Evolutionary conservation across 139 green algal genomes (phyloP).

Genomic region (Ettlia oleoabundans): DNA sequence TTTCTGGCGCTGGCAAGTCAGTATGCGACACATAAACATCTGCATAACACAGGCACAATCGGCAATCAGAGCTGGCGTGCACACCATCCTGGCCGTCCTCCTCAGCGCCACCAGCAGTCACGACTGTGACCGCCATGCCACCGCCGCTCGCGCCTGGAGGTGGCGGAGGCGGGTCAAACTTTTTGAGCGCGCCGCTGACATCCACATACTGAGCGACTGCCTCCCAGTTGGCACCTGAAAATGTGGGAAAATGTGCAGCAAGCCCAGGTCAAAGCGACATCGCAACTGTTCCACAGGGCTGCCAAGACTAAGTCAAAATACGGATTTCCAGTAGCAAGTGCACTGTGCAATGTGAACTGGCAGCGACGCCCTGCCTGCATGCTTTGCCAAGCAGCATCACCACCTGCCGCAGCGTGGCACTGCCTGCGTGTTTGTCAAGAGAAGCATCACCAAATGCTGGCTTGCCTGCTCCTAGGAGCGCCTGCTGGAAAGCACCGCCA

Average conservation of each 20-base stretch:
- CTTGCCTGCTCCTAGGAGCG: too few species aligned
- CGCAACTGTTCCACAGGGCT: neutral
- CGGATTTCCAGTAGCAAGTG: too few species aligned
- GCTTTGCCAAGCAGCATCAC: too few species aligned
- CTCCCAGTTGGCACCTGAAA: slow-evolving; percentile 76
- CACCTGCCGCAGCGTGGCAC: too few species aligned
- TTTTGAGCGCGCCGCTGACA: slow-evolving; percentile 31
- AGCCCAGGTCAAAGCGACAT: neutral
- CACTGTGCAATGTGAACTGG: too few species aligned
- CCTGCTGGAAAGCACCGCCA: neutral
- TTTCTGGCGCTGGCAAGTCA: too few species aligned
- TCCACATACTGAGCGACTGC: slow-evolving; percentile 62
- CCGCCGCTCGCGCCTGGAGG: neutral
- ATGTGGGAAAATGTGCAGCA: neutral
- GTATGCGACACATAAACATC: too few species aligned
- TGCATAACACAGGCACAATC: too few species aligned
- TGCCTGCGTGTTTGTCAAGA: too few species aligned
- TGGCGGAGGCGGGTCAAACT: slow-evolving; percentile 26
- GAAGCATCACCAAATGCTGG: too few species aligned
- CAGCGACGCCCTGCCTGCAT: too few species aligned
- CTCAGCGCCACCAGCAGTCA: neutral
- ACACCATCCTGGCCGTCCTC: neutral
- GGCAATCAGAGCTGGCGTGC: too few species aligned
- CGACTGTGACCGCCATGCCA: neutral
- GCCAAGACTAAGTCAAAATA: neutral